These are phyloP conservation scores for Zymoseptoria brevis DNA, from an alignment of 2,329 filamentous ascomycete genomes.

Conservation along the genomic window DNA sequence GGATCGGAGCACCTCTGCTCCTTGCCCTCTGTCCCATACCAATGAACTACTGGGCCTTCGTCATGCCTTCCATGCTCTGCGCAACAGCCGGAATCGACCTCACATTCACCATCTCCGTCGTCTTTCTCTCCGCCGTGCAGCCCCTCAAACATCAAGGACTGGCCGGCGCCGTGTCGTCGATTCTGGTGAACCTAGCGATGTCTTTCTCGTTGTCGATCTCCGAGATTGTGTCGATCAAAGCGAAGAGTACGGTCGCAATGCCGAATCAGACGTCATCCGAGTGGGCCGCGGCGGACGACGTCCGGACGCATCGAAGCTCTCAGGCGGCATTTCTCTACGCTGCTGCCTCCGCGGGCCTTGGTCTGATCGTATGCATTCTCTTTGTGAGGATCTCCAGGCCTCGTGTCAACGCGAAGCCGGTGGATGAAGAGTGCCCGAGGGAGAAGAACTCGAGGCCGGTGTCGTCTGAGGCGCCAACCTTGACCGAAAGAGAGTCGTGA, in stretches of 20 bases:
- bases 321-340: slow-evolving; percentile 26
- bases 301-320: slow-evolving; percentile 15
- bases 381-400: slow-evolving; percentile 24
- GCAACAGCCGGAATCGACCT: slow-evolving; percentile 31
- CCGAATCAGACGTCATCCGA: background rate
- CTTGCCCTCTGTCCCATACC: slow-evolving; percentile 27
- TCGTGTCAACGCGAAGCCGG: slow-evolving; percentile 13
- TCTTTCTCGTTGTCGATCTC: slow-evolving; percentile 30
- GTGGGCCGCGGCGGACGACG: slow-evolving; percentile 1
- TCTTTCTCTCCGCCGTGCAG: slow-evolving; percentile 27
- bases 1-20: slow-evolving; percentile 30
- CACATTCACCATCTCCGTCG: slow-evolving; percentile 29
- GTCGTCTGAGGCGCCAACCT: background rate
- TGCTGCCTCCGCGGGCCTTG: slow-evolving; percentile 23
- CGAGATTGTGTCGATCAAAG: slow-evolving; percentile 24
- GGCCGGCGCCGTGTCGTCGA: slow-evolving; percentile 29
- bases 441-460: background rate
- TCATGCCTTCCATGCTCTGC: slow-evolving; percentile 32
- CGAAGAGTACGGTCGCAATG: slow-evolving; percentile 5
- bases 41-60: slow-evolving; percentile 29
- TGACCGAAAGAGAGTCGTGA: background rate
- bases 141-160: slow-evolving; percentile 29
- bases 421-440: slow-evolving; percentile 15
- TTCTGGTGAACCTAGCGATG: slow-evolving; percentile 31
- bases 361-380: slow-evolving; percentile 21